Evolutionary conservation across 306 rosid genomes (phyloP).

Genomic region (Macrotyloma uniflorum): DNA sequence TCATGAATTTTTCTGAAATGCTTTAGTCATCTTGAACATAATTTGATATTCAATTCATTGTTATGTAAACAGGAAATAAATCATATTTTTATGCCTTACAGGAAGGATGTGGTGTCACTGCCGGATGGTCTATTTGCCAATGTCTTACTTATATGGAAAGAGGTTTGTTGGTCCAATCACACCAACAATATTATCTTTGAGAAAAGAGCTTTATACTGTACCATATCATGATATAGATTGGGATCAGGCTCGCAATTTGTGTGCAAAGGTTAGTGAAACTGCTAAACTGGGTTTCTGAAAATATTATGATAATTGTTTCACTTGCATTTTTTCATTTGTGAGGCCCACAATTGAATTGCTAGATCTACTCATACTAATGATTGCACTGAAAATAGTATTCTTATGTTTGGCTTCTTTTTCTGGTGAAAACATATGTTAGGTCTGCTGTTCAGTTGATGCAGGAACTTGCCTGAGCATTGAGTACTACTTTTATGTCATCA

Average conservation of each 20-base stretch:
- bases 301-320: conserved; percentile 9
- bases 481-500: conserved; percentile 5
- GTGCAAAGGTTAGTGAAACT: conserved; percentile 80
- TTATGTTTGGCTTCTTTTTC: conserved; percentile 20
- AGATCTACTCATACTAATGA: neutral
- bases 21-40: conserved; percentile 14
- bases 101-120: conserved; percentile 99
- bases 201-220: conserved; percentile 71
- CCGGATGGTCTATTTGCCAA: conserved; percentile 92
- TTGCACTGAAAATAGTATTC: neutral
- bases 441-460: conserved; percentile 8
- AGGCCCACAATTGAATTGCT: neutral
- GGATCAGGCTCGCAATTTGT: conserved; percentile 74
- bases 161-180: conserved; percentile 91
- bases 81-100: conserved; percentile 43
- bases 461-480: conserved; percentile 1
- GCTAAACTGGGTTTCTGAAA: conserved; percentile 26
- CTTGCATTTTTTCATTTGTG: conserved; percentile 24
- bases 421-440: conserved; percentile 8
- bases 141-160: conserved; percentile 92
- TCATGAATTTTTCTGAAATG: conserved; percentile 8
- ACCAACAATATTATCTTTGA: conserved; percentile 70
- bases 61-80: conserved; percentile 6
- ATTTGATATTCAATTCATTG: conserved; percentile 21
- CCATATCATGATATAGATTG: conserved; percentile 88